Evolutionary conservation across 495 filamentous ascomycete genomes (phyloP), one percentile per base, ranked within the genome.

Genomic region (Aspergillus campestris): DNA sequence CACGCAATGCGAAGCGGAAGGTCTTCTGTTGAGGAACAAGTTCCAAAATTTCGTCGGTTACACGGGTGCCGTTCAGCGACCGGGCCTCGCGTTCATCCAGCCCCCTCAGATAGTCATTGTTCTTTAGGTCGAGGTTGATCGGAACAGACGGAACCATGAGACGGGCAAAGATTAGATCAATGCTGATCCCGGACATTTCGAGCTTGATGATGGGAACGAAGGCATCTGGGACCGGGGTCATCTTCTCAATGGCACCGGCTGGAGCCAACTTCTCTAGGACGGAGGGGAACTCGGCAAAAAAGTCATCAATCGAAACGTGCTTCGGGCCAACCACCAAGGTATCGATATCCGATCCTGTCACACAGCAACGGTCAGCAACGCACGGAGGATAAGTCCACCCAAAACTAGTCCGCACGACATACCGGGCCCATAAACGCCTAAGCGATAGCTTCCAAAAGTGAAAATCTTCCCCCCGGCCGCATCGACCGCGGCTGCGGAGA

Each of bases 141-240:
- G 88, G 82, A 18, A 98, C 76, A 29, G 85, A 79, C 24, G 77
- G 77, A 8, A 87, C 57, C 29, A 79, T 74, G 31, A 96, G 74
- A 33, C 87, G 79, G 35, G 86, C 87, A 60, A 94, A 97, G 53
- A 96, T 90, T 48, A 98, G 64, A 77, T 98, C 92, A 53, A 98
- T 91, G 57, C 84, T 89, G 56, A 97, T 91, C 6, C 86, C 87
- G 45, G 78, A 83, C 41, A 91, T 80, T 58, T 94, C 84, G 48
- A 97, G 82, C 58, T 95, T 97, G 61, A 98, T 97, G 60, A 97
- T 90, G 30, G 92, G 92, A 6, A 95, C 89, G 53, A 85, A 91
- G 4, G 90, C 87, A 50, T 94, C 91, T 11, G 82, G 82, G 27
- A 96, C 91, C 0, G 83, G 79, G 5, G 84, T 89, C 55, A 97